phyloP scores from a whole-genome alignment of 768 basidiomycete genomes.

The Bullera alba region DNA sequence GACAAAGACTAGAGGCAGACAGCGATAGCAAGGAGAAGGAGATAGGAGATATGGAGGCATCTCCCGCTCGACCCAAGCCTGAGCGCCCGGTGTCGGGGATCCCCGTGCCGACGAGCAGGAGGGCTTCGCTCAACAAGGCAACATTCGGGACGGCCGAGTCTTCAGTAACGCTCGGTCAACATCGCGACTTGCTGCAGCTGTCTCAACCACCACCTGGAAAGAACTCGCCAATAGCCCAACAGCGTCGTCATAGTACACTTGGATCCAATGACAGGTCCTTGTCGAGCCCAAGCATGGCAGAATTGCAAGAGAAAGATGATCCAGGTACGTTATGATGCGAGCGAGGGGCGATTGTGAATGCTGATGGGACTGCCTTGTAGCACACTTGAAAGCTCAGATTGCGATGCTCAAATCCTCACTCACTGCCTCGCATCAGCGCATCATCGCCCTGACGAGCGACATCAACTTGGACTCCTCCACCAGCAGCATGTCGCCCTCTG shows the following conservation, averaged over 20 bases:
- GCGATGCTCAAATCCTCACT: constrained; percentile 11
- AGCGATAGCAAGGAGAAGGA: too few species aligned
- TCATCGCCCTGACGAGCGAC: constrained; percentile 7
- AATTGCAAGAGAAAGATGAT: constrained; percentile 2
- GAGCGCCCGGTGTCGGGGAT: constrained; percentile 8
- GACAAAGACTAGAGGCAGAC: too few species aligned
- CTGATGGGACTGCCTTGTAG: constrained; percentile 2
- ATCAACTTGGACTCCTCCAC: not conserved
- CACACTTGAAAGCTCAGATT: constrained; percentile 20
- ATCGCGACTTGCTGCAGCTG: not conserved
- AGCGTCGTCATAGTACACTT: too few species aligned
- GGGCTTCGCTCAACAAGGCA: constrained; percentile 6
- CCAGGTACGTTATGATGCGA: constrained; percentile 5
- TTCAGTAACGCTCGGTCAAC: not conserved
- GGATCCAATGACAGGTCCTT: too few species aligned
- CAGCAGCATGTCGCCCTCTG: not conserved
- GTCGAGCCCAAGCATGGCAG: not conserved
- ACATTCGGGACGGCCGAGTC: not conserved
- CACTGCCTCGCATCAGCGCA: constrained; percentile 14
- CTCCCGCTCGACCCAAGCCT: too few species aligned
- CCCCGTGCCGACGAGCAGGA: constrained; percentile 14
- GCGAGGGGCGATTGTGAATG: not conserved
- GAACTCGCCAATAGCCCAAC: not conserved
- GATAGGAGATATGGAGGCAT: too few species aligned
- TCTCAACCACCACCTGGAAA: constrained; percentile 1